Evolutionary conservation across 768 basidiomycete genomes (phyloP).

Genomic region (Lactifluus subvellereus): DNA sequence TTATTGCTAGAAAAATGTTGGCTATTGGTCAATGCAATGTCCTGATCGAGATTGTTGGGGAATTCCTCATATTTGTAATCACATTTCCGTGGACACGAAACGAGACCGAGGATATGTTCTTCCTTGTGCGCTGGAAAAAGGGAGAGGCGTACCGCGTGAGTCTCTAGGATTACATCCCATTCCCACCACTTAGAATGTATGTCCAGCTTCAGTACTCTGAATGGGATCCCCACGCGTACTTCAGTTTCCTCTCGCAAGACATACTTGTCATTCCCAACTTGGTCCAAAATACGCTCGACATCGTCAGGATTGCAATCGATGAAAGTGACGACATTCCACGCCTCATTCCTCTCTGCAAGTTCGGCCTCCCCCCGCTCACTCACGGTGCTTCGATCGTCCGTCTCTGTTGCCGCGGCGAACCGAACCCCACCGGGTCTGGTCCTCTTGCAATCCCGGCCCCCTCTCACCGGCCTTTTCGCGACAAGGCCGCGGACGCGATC

Average conservation of each 20-base stretch:
- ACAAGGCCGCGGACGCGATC: constrained; percentile 26
- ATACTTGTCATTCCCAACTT: constrained; percentile 28
- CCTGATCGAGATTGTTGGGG: constrained; percentile 22
- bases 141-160: constrained; percentile 26
- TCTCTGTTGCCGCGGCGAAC: constrained; percentile 30
- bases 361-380: constrained; percentile 25
- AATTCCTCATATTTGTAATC: constrained; percentile 17
- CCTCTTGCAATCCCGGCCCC: background rate
- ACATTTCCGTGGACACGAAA: constrained; percentile 13
- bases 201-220: constrained; percentile 17
- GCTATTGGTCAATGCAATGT: constrained; percentile 13
- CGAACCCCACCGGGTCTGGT: constrained; percentile 22
- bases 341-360: constrained; percentile 19
- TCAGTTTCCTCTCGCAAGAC: constrained; percentile 28
- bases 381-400: constrained; percentile 20
- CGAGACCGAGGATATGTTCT: constrained; percentile 22
- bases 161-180: background rate
- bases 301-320: constrained; percentile 16
- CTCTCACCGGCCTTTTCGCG: constrained; percentile 24
- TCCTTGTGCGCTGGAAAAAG: constrained; percentile 30
- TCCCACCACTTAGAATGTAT: background rate
- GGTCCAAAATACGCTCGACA: constrained; percentile 24
- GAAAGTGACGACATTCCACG: constrained; percentile 1
- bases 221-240: constrained; percentile 25
- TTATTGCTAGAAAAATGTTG: constrained; percentile 8